A percentile compares a stretch with the other conserved stretches of the same genome.
These are phyloP conservation scores for Debaryomycetaceae sp. DNA, from an alignment of 1,139 yeast species.

Conservation along the genomic window DNA sequence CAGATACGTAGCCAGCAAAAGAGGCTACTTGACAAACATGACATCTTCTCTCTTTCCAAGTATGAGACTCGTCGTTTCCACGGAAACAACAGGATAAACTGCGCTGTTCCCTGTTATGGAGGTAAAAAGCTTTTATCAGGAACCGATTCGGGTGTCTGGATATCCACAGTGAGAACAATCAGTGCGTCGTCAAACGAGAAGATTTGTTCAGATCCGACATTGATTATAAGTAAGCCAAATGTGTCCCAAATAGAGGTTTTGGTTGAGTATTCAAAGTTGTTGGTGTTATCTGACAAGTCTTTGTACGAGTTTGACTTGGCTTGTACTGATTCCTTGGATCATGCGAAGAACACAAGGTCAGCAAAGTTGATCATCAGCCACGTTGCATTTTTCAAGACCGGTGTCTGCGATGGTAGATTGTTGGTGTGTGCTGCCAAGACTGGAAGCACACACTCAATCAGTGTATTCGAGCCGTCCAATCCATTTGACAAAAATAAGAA, in stretches of 20 bases:
- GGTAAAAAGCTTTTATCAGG: constrained; percentile 90
- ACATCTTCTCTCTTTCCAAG: constrained; percentile 75
- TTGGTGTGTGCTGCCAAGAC: constrained; percentile 88
- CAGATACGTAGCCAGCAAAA: constrained; percentile 78
- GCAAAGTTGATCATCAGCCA: constrained; percentile 81
- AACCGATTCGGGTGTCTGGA: constrained; percentile 87
- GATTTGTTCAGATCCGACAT: constrained; percentile 69
- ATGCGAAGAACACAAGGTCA: constrained; percentile 64
- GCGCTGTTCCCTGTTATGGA: constrained; percentile 94
- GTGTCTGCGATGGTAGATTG: constrained; percentile 85
- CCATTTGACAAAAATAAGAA: constrained; percentile 58
- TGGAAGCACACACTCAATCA: constrained; percentile 68
- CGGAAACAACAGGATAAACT: constrained; percentile 73
- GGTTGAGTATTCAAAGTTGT: constrained; percentile 83
- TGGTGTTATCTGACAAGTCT: constrained; percentile 80
- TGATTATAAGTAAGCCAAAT: constrained; percentile 70
- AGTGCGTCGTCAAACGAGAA: constrained; percentile 43
- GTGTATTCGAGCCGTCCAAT: constrained; percentile 76
- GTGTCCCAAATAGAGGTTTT: constrained; percentile 88
- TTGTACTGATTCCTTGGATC: constrained; percentile 66
- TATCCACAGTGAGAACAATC: constrained; percentile 57
- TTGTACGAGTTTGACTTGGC: constrained; percentile 77
- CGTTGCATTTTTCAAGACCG: constrained; percentile 86
- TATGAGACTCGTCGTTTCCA: constrained; percentile 70
- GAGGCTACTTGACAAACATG: constrained; percentile 66